These are phyloP conservation scores for Amoeboaphelidium protococcarum DNA, from an alignment of 371 early-diverging fungal genomes.

Conservation along the genomic window DNA sequence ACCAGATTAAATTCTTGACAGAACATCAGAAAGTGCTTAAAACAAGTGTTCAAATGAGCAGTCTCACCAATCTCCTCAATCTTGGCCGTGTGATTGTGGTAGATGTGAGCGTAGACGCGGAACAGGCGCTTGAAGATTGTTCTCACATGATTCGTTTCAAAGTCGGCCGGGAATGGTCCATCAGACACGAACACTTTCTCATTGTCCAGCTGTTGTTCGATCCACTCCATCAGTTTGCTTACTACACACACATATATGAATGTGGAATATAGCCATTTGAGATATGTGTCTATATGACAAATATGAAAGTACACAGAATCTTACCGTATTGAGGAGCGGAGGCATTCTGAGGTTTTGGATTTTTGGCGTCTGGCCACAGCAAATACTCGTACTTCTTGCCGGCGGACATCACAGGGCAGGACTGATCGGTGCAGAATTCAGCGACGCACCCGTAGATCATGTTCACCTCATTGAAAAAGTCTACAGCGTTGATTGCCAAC, in stretches of 20 bases:
- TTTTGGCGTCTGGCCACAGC: background rate
- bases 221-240: background rate
- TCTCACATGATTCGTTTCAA: conserved; percentile 4
- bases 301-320: no score
- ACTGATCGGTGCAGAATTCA: background rate
- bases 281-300: no score
- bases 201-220: background rate
- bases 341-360: background rate
- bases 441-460: background rate
- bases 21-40: conserved; percentile 12
- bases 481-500: background rate
- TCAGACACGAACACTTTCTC: background rate
- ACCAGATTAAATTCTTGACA: conserved; percentile 9
- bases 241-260: no score
- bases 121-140: conserved; percentile 13
- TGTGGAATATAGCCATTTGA: no score
- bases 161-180: conserved; percentile 10
- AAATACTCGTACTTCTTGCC: background rate
- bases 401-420: background rate
- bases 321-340: conserved; percentile 1
- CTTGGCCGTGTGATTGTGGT: conserved; percentile 12
- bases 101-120: conserved; percentile 12
- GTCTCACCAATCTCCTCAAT: conserved; percentile 9
- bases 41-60: conserved; percentile 12
- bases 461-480: background rate